Evolutionary conservation across 371 early-diverging fungal species (phyloP).

Genomic region (Mortierella sp.): DNA sequence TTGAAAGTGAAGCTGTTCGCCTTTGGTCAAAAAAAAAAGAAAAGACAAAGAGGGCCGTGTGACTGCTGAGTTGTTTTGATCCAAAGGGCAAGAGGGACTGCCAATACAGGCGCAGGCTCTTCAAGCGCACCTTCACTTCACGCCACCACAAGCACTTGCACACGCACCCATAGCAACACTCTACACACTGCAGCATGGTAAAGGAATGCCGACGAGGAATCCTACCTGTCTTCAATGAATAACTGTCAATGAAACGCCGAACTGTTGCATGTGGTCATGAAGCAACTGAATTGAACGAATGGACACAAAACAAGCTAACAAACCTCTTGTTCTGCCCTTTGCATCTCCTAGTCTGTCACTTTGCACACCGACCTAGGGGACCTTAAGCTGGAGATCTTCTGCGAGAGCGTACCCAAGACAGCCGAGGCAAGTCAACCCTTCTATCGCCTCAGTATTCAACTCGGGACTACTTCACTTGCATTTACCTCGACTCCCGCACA

Average conservation of each 20-base stretch:
- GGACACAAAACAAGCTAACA: background rate
- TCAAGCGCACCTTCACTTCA: background rate
- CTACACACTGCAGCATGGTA: background rate
- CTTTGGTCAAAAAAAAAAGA: conserved; percentile 8
- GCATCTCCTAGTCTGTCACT: conserved; percentile 75
- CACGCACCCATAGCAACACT: background rate
- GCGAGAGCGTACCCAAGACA: conserved; percentile 85
- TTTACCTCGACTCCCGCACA: background rate
- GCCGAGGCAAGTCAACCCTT: conserved; percentile 74
- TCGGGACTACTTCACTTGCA: background rate
- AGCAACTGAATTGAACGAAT: background rate
- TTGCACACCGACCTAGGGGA: conserved; percentile 94
- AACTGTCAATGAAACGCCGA: background rate
- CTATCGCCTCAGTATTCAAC: background rate
- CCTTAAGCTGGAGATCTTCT: conserved; percentile 88
- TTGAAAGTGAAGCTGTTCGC: background rate
- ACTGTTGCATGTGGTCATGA: background rate
- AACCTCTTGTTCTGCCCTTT: background rate
- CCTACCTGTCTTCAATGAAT: background rate
- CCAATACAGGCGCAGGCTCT: background rate
- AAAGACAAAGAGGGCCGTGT: conserved; percentile 15
- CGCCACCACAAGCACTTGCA: background rate
- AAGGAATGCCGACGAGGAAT: background rate
- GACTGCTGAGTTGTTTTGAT: conserved; percentile 38
- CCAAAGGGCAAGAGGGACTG: background rate